Base-by-base conservation (phyloP, 108 stramenopile species). In the Cyclostephanos tholiformis region DNA sequence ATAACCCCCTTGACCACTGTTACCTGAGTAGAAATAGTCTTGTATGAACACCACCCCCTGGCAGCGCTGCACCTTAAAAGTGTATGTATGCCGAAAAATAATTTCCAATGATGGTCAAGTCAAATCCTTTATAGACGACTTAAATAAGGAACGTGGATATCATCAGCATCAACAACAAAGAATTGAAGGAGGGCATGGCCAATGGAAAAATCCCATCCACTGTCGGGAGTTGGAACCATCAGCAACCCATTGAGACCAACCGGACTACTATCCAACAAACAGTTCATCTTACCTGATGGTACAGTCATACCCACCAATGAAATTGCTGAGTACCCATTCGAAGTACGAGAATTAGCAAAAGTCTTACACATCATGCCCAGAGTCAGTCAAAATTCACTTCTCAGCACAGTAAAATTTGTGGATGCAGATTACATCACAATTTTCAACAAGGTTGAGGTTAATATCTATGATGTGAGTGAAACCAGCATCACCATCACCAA, bases 81-180 rank as follows among this genome's bases (percentile, higher is more conserved):
- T 81, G 70, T 46, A 85, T 79, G 82, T 82, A 81, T 80, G 84
- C 83, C 74, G 84, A 82, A 86, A 82, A 71, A 74, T 59, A 86
- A 87, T 89, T 87, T 86, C 86, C 79, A 87, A 88, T 90, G 87
- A 87, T 90, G 87, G 86, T 87, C 88, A 85, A 85, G 89, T 89
- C 89, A 94, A 91, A 96, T 94, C 92, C 88, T 93, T 88, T 96
- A 92, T 94, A 94, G 95, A 91, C 91, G 85, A 90, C 89, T 90
- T 94, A 88, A 85, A 77, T 94, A 89, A 80, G 87, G 87, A 90
- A 95, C 91, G 84, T 74, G 89, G 2, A 32, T 14, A 46, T 46
- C 44, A 3, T 46, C 12, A 14, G 44, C 0, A 4, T 46, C 16
- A 14, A 46, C 16, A 3, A 46, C 14, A 4, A 46, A 3, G 44